Evolutionary conservation across 1,139 yeast genomes (phyloP).

Genomic region (Kazachstania sp.): DNA sequence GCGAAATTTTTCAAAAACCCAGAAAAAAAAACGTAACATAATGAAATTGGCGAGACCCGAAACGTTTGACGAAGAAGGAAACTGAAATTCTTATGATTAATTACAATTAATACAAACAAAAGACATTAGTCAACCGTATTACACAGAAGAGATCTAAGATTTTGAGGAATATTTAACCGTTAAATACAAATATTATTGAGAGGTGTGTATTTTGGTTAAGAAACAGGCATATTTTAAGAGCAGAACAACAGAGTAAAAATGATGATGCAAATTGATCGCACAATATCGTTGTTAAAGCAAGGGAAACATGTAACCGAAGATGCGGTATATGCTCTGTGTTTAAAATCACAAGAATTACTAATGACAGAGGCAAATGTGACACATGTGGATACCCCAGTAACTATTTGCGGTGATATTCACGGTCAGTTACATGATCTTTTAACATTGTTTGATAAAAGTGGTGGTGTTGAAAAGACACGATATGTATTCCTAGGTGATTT

Average conservation of each 20-base stretch:
- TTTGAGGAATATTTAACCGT: too few relatives aligned
- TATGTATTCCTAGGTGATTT: slow-evolving; percentile 52
- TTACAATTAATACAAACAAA: too few relatives aligned
- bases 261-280: slow-evolving; percentile 25
- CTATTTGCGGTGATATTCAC: slow-evolving; percentile 98
- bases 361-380: slow-evolving; percentile 91
- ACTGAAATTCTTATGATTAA: too few relatives aligned
- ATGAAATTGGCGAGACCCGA: not conserved
- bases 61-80: too few relatives aligned
- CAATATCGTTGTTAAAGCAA: slow-evolving; percentile 54
- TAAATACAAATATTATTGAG: too few relatives aligned
- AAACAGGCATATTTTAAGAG: too few relatives aligned
- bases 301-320: slow-evolving; percentile 82
- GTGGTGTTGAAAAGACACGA: slow-evolving; percentile 68
- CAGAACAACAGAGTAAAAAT: not conserved
- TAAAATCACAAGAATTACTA: slow-evolving; percentile 84
- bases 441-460: slow-evolving; percentile 74
- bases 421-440: slow-evolving; percentile 93
- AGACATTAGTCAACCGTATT: too few relatives aligned
- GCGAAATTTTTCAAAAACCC: not conserved
- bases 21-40: not conserved
- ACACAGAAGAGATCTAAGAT: too few relatives aligned
- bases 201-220: too few relatives aligned
- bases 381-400: slow-evolving; percentile 90
- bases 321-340: slow-evolving; percentile 74